Evolutionary conservation across 345 rosid species (phyloP), one percentile per base, ranked within the genome.

Genomic region (Moricandia moricandioides): DNA sequence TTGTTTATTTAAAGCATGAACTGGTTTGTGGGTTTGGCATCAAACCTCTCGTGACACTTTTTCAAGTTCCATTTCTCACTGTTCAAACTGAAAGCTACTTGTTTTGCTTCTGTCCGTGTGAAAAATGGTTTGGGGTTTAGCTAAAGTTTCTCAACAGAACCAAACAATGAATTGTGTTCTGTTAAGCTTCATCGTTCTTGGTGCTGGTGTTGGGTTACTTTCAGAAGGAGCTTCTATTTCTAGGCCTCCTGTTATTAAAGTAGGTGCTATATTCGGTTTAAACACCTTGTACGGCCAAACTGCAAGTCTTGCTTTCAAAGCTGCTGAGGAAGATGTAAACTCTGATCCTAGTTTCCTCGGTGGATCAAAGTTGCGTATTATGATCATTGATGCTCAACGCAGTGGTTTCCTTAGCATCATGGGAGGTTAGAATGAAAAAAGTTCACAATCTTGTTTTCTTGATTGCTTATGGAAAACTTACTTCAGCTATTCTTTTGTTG

Each of bases 271-370:
- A 31, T 86, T 85, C 74, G 56, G 89, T 65, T 58, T 83, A n/a
- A 26, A 34, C 52, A 82, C 92, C 14, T 65, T 77, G 47, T 81
- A 85, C 49, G 94, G 92, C 43, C 70, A n/a, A 55, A 85, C 85
- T 64, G 77, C 94, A 13, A 83, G 11, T 81, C 71, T 87, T 67
- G 94, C 94, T 73, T 77, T 87, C 26, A 66, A 83, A 80, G 92
- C 97, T 77, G 97, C 97, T 40, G 82, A 85, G 76, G 72, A 84
- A 26, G 97, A 91, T 70, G 84, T 91, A 0, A 91, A 91, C 78
- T 82, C 89, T 13, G 92, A 91, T 81, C 92, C 88, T 17, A 74
- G 67, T 40, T 54, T 91, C 73, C 91, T 91, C 17, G 84, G 88
- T 27, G 94, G 97, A 68, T 76, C 85, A 51, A 88, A 78, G 67